phyloP scores from a whole-genome alignment of 495 filamentous ascomycete genomes.

The Symbiotaphrina buchneri region DNA sequence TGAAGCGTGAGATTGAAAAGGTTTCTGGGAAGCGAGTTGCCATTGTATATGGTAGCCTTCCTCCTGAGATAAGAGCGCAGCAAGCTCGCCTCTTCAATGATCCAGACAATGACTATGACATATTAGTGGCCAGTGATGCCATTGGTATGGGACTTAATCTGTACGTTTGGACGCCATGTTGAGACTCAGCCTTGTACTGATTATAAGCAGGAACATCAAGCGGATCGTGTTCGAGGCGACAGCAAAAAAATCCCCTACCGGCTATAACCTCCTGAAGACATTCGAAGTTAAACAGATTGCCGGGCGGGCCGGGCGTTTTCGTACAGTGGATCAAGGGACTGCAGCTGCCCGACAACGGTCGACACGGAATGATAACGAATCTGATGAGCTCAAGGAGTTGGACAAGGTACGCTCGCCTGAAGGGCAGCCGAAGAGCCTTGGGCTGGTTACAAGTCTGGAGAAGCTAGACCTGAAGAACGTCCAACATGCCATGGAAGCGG shows the following conservation, averaged over 20 bases:
- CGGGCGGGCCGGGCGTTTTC: constrained; percentile 80
- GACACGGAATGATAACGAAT: too few relatives aligned
- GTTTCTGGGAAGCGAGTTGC: constrained; percentile 58
- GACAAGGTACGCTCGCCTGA: constrained; percentile 2
- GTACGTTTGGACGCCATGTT: constrained; percentile 15
- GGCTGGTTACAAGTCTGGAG: constrained; percentile 66
- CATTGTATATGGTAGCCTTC: constrained; percentile 79
- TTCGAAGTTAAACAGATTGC: constrained; percentile 86
- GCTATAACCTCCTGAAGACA: constrained; percentile 28
- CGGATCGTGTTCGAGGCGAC: constrained; percentile 70
- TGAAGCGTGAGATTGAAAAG: constrained; percentile 60
- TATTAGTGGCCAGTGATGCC: constrained; percentile 81
- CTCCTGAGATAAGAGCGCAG: constrained; percentile 76
- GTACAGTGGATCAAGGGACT: constrained; percentile 33
- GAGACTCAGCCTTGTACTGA: neutral
- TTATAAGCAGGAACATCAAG: constrained; percentile 43
- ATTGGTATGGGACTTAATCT: constrained; percentile 97
- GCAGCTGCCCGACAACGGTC: too few relatives aligned
- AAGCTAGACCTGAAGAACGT: constrained; percentile 42
- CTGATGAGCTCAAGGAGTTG: too few relatives aligned
- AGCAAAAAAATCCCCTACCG: constrained; percentile 36
- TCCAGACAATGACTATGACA: constrained; percentile 83
- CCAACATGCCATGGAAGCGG: constrained; percentile 29
- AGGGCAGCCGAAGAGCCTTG: constrained; percentile 20
- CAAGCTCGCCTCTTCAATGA: constrained; percentile 91